Evolutionary conservation across 495 filamentous ascomycete species (phyloP).

Genomic region (Xylaria palmicola): DNA sequence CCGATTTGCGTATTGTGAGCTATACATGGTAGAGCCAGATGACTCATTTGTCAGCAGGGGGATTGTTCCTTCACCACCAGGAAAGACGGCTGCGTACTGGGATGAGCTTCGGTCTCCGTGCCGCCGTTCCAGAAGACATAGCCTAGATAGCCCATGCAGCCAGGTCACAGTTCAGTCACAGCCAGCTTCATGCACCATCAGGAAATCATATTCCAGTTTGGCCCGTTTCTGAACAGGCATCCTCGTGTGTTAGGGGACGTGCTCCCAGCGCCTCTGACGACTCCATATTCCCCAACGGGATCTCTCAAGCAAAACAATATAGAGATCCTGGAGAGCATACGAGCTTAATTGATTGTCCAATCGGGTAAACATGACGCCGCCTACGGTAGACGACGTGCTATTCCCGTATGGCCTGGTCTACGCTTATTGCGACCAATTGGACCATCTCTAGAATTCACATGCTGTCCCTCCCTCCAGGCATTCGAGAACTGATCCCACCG

Average conservation of each 20-base stretch:
- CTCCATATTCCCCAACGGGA: too few species aligned
- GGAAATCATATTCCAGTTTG: too few species aligned
- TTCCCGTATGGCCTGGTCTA: background rate
- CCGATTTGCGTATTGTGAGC: background rate
- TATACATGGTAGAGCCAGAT: too few species aligned
- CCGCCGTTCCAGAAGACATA: conserved; percentile 3
- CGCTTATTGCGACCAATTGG: background rate
- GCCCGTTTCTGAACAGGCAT: too few species aligned
- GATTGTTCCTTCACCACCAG: background rate
- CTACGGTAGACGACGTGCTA: background rate
- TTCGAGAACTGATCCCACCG: background rate
- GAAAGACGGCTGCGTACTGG: background rate
- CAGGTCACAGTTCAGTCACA: too few species aligned
- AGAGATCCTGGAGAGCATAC: background rate
- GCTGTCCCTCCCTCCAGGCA: background rate
- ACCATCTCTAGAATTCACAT: background rate
- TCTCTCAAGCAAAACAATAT: too few species aligned
- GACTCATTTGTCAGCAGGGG: background rate
- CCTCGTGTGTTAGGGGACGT: too few species aligned
- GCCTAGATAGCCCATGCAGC: too few species aligned
- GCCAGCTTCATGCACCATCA: too few species aligned
- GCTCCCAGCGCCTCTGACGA: too few species aligned
- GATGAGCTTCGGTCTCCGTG: background rate
- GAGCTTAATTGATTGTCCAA: background rate
- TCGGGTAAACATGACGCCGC: background rate